Percentiles rank a stretch among this genome's conserved stretches.
phyloP scores from a whole-genome alignment of 441 rosid genomes.

The Arabidopsis hybrid region DNA sequence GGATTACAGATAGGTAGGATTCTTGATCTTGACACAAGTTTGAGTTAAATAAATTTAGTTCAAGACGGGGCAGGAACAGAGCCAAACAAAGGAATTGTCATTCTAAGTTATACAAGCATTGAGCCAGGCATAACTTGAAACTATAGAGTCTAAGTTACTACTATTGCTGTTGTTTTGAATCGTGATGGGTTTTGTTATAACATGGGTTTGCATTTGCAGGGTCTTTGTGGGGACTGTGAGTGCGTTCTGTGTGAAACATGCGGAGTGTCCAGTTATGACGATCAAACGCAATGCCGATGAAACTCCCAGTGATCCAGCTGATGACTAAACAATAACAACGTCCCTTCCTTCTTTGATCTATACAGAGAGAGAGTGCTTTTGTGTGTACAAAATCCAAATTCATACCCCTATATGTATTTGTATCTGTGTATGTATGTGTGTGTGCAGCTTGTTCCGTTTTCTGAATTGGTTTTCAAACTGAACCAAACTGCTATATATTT shows the following conservation, averaged over 20 bases:
- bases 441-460: constrained; percentile 14
- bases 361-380: constrained; percentile 1
- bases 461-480: background rate
- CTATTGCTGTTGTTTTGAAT: constrained; percentile 3
- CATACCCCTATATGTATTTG: background rate
- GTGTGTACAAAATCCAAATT: no score
- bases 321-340: constrained; percentile 56
- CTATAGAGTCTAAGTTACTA: background rate
- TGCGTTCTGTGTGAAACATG: constrained; percentile 86
- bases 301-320: constrained; percentile 85
- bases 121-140: background rate
- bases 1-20: background rate
- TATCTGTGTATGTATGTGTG: background rate
- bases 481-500: background rate
- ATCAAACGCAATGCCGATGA: constrained; percentile 84
- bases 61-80: background rate
- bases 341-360: background rate
- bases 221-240: constrained; percentile 95
- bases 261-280: constrained; percentile 83
- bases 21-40: background rate
- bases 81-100: background rate
- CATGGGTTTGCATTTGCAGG: constrained; percentile 49
- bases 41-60: background rate
- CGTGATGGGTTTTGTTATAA: constrained; percentile 15
- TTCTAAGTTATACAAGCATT: background rate